Conservation (phyloP, 164 flowering plant species). For the Saururus chinensis region DNA sequence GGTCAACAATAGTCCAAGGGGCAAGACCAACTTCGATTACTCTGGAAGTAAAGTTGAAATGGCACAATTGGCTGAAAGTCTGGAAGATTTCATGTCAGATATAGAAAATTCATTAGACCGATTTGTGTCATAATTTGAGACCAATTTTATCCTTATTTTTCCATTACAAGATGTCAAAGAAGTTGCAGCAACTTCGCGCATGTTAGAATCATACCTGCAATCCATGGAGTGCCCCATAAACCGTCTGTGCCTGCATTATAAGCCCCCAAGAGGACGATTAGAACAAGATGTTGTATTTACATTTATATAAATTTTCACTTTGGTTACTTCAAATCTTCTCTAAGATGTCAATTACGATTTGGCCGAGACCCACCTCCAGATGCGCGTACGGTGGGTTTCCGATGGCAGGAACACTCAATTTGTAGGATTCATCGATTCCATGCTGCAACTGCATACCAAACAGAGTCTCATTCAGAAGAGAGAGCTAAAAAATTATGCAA, state of each 20-base stretch:
- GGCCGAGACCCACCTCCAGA: slow-evolving; percentile 36
- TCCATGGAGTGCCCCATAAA: slow-evolving; percentile 89
- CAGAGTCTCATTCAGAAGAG: background rate
- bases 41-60: slow-evolving; percentile 41
- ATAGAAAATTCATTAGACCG: background rate
- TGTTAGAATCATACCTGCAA: slow-evolving; percentile 41
- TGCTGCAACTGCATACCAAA: slow-evolving; percentile 52
- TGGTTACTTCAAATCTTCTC: too few relatives aligned
- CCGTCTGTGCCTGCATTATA: slow-evolving; percentile 71
- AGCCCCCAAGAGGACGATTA: background rate
- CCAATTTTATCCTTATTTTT: background rate
- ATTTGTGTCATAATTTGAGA: background rate
- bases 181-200: background rate
- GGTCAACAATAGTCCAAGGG: slow-evolving; percentile 64
- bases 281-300: background rate
- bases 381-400: slow-evolving; percentile 43
- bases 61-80: slow-evolving; percentile 85
- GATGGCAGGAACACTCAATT: slow-evolving; percentile 33
- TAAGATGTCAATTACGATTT: background rate
- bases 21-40: slow-evolving; percentile 39
- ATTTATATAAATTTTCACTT: background rate
- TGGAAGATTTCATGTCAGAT: slow-evolving; percentile 18
- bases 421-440: slow-evolving; percentile 78
- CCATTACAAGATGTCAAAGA: background rate
- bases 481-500: background rate